These are phyloP conservation scores for Aspergillus ochraceus DNA, from an alignment of 2,329 filamentous ascomycete species.

Conservation along the genomic window DNA sequence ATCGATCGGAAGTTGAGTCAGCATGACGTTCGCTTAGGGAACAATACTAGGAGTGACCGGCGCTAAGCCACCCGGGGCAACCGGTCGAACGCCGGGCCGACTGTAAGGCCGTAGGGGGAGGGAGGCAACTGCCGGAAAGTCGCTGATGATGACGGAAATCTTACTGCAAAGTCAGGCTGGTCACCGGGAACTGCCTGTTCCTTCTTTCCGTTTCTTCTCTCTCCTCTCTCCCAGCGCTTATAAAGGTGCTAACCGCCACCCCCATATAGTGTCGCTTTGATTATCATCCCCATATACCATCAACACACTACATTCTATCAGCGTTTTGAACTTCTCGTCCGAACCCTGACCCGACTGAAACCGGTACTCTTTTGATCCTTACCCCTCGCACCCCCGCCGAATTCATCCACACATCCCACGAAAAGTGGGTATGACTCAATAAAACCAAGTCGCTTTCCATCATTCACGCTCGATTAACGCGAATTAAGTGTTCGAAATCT, in stretches of 20 bases:
- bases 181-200: conserved; percentile 9
- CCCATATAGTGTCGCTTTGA: not conserved
- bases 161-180: conserved; percentile 15
- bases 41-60: not conserved
- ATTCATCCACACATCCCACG: conserved; percentile 16
- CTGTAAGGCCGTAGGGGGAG: conserved; percentile 6
- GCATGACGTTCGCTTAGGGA: not conserved
- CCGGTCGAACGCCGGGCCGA: conserved; percentile 13
- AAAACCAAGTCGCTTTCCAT: conserved; percentile 9
- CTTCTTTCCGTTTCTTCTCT: conserved; percentile 8
- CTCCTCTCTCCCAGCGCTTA: not conserved
- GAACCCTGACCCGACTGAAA: conserved; percentile 1
- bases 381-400: conserved; percentile 18
- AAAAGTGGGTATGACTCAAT: conserved; percentile 19
- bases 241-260: conserved; percentile 14
- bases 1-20: not conserved
- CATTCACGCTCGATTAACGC: not conserved
- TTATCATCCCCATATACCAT: not conserved
- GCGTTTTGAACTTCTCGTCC: conserved; percentile 1
- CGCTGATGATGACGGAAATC: conserved; percentile 25
- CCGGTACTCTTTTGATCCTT: conserved; percentile 3
- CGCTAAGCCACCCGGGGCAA: conserved; percentile 5
- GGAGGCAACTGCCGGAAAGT: conserved; percentile 12
- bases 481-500: not conserved
- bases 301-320: not conserved